phyloP scores from a whole-genome alignment of 2,329 filamentous ascomycete species.

The Aquanectria penicillioides region DNA sequence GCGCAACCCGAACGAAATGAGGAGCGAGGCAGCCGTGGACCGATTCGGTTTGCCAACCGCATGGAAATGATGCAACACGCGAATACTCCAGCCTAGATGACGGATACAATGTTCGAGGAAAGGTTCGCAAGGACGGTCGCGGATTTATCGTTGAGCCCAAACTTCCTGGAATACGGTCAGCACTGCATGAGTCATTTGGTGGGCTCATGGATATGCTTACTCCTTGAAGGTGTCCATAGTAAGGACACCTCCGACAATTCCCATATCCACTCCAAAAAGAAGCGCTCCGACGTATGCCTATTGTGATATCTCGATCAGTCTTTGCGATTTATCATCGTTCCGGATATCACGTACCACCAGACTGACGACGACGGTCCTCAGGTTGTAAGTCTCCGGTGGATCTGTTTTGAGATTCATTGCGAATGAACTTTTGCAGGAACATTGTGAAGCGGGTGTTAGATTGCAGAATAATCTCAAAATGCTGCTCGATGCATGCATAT shows the following conservation, averaged over 20 bases:
- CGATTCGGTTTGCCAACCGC: constrained; percentile 21
- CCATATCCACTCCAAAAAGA: constrained; percentile 19
- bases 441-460: background rate
- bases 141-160: constrained; percentile 9
- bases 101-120: constrained; percentile 19
- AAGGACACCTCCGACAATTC: constrained; percentile 16
- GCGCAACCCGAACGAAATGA: constrained; percentile 7
- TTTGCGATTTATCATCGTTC: background rate
- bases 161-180: background rate
- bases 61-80: constrained; percentile 13
- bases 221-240: background rate
- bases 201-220: background rate
- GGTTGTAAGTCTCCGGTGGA: constrained; percentile 23
- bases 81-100: constrained; percentile 21
- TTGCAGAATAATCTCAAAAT: background rate
- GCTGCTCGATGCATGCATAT: background rate
- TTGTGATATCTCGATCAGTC: background rate
- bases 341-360: constrained; percentile 8
- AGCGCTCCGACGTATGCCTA: constrained; percentile 10
- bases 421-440: constrained; percentile 23
- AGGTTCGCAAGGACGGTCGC: constrained; percentile 15
- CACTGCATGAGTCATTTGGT: background rate
- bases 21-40: background rate
- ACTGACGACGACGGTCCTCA: constrained; percentile 19
- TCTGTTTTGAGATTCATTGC: constrained; percentile 26